Base-by-base conservation (phyloP, 331 rosid genomes). In the Quercus tomentella region DNA sequence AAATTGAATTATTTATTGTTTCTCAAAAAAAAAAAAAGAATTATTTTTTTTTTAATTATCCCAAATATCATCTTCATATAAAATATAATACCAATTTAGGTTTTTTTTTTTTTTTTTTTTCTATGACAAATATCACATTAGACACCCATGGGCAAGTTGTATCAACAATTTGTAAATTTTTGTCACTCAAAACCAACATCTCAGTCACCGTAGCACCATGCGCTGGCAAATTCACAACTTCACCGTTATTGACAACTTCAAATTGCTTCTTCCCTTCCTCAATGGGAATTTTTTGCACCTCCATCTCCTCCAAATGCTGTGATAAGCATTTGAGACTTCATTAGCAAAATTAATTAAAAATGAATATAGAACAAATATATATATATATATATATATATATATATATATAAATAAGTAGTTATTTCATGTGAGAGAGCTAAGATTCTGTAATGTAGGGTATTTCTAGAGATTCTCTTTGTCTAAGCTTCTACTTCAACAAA, bases 71-170 rank as follows among this genome's bases (percentile, higher is more conserved):
- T 7, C 43, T 35, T 1, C 6, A 35, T 35, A 35, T 35, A 35
- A 35, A 35, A 35, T 35, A 35, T 35, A 3, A 45, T 45, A 45
- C 52, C 52, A 12, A 45, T 45, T 43, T 43, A 33, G 8, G 8
- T 6, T 33, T 33, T 23, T 1, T 31, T 31, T 31, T 33, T 31
- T 31, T 31, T 1, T 0, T 35, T 35, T 9, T 0, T 35, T 35
- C 9, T 6, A 35, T 35, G 43, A 35, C 9, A 35, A 6, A 6
- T 33, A 33, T 33, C 7, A 96, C 99, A 98, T 96, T 96, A 21
- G 99, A 87, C 77, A 96, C 99, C 99, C 99, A 93, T 14, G 99
- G 98, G 73, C 99, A 96, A 82, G 98, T 93, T 65, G 99, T 96
- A 81, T 96, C 99, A 77, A 96, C 97, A 30, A 96, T 91, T 81